Base-by-base conservation (phyloP, 768 basidiomycete species). In the Mycena belliarum region DNA sequence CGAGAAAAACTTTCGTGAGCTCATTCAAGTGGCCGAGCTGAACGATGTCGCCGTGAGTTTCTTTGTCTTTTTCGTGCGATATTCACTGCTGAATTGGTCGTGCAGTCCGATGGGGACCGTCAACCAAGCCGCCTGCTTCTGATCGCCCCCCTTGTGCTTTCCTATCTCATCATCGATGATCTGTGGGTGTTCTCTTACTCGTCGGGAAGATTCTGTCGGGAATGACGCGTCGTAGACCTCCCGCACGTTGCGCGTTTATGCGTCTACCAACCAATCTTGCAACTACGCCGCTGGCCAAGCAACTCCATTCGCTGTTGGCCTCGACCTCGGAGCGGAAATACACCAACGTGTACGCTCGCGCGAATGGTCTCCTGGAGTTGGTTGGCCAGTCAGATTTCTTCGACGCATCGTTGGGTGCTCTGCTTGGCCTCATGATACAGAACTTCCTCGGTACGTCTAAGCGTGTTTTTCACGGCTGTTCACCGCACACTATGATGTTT, bases 81-180 rank as follows among this genome's bases (percentile, higher is more conserved):
- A 14, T 52, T 25, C 4, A 35, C 23, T 54, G 20, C n/a, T 35
- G 33, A 35, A n/a, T n/a, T n/a, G n/a, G n/a, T n/a, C n/a, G n/a
- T n/a, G 33, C 29, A 79, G 78, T 69, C 69, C 24, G 66, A 70
- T 37, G 73, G 68, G 59, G 77, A 80, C 33, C 74, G 68, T 23
- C 73, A 75, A 43, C 68, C 68, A 37, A 76, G 74, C 32, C 78
- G 82, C 42, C 64, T 90, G 20, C 71, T 88, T 33, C 65, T 87
- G 32, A 76, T 80, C 12, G 77, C 79, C 4, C 87, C 88, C 15
- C 71, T 90, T 29, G 82, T 88, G 21, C 77, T 91, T 14, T 78
- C 81, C 6, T 86, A 89, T 71, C 74, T 90, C 41, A 85, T 86
- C 41, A 54, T 79, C 38, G 83, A 90, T 63, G 78, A 88, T 56